phyloP scores from a whole-genome alignment of 805 yeast species.

The Pichia nakasei region DNA sequence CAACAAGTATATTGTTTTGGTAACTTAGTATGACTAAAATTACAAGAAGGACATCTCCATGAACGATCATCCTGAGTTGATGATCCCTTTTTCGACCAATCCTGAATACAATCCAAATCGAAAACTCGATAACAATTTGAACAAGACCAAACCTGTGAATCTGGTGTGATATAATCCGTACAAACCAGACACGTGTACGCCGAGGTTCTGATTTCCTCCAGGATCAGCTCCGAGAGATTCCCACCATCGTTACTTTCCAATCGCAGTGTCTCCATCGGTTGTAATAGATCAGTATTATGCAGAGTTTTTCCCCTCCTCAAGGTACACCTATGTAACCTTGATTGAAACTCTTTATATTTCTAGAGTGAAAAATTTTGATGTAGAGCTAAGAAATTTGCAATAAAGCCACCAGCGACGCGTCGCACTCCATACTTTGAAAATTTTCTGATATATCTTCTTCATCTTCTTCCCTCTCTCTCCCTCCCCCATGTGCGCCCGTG shows the following conservation, averaged over 20 bases:
- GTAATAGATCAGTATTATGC: too few species aligned
- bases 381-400: too few species aligned
- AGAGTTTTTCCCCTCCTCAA: too few species aligned
- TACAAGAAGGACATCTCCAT: slow-evolving; percentile 89
- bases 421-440: too few species aligned
- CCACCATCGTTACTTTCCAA: too few species aligned
- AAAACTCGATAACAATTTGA: slow-evolving; percentile 69
- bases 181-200: slow-evolving; percentile 81
- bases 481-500: too few species aligned
- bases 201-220: slow-evolving; percentile 55
- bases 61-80: slow-evolving; percentile 47
- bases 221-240: slow-evolving; percentile 26
- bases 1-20: slow-evolving; percentile 68
- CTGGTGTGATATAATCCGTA: slow-evolving; percentile 65
- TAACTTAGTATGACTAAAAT: slow-evolving; percentile 34
- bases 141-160: slow-evolving; percentile 74
- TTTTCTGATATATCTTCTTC: too few species aligned
- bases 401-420: too few species aligned
- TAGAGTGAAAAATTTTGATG: neutral
- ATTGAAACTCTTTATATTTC: too few species aligned
- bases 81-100: slow-evolving; percentile 78
- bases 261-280: too few species aligned
- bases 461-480: neutral
- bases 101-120: slow-evolving; percentile 74
- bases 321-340: too few species aligned